Evolutionary conservation across 1,284 basidiomycete species (phyloP).

Genomic region (Trichosporon sp.): DNA sequence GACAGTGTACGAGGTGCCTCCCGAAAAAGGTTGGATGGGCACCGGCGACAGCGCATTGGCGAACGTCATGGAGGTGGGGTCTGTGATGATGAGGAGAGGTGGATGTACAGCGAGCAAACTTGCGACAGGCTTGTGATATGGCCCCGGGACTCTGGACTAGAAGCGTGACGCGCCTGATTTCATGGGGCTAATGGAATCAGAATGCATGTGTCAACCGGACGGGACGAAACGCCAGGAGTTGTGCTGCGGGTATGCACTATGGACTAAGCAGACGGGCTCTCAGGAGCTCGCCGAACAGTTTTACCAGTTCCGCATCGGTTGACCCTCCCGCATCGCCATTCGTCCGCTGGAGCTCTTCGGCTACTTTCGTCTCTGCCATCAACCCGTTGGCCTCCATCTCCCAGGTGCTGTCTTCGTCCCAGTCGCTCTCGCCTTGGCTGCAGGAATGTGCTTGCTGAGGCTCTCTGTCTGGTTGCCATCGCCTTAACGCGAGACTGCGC

Average conservation of each 20-base stretch:
- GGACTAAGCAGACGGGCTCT: neutral
- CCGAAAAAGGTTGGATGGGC: neutral
- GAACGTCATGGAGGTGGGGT: neutral
- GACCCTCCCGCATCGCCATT: neutral
- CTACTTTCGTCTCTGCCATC: neutral
- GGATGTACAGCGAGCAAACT: too few species aligned
- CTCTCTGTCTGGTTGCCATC: too few species aligned
- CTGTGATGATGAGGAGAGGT: too few species aligned
- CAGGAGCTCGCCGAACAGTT: neutral
- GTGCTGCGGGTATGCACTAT: neutral
- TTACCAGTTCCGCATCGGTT: neutral
- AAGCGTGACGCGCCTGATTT: neutral
- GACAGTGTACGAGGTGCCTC: neutral
- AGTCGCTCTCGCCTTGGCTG: too few species aligned
- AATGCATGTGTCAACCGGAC: too few species aligned
- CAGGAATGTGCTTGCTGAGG: too few species aligned
- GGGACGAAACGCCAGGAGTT: too few species aligned
- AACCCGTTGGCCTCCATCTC: too few species aligned
- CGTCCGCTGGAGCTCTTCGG: neutral
- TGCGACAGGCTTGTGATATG: too few species aligned
- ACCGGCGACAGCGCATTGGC: neutral
- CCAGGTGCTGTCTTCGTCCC: too few species aligned
- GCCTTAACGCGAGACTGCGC: too few species aligned
- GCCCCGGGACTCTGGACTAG: too few species aligned
- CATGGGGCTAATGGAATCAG: neutral